Conservation (phyloP, 2,329 filamentous ascomycete species). For the Fusarium nisikadoi region DNA sequence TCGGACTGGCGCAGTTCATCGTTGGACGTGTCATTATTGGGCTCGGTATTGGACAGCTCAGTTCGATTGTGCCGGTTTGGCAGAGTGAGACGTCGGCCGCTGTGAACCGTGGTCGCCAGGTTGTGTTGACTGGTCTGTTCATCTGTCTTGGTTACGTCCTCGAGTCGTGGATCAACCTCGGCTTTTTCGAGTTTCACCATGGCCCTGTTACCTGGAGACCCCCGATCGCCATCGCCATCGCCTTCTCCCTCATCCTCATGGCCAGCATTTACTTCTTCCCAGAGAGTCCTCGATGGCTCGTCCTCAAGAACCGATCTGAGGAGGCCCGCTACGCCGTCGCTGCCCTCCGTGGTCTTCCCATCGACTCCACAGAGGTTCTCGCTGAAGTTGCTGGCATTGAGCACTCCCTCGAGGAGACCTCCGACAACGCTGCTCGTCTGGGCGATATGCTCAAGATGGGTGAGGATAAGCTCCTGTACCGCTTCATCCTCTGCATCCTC, state of each 20-base stretch:
- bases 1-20: conserved; percentile 49
- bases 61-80: conserved; percentile 65
- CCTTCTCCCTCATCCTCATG: conserved; percentile 49
- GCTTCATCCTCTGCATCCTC: conserved; percentile 49
- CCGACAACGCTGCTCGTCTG: conserved; percentile 50
- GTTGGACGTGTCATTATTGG: conserved; percentile 63
- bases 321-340: conserved; percentile 50
- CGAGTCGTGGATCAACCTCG: conserved; percentile 58
- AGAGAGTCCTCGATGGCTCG: conserved; percentile 52
- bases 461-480: conserved; percentile 61
- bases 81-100: conserved; percentile 63
- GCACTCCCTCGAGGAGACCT: conserved; percentile 58
- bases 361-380: conserved; percentile 51
- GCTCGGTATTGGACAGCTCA: conserved; percentile 63
- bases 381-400: conserved; percentile 60
- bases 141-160: conserved; percentile 56
- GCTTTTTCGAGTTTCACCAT: conserved; percentile 49
- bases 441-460: conserved; percentile 60
- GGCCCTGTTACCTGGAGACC: conserved; percentile 51
- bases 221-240: conserved; percentile 50
- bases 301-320: conserved; percentile 47
- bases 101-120: conserved; percentile 59
- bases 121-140: conserved; percentile 62
- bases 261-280: conserved; percentile 49
- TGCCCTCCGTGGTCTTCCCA: conserved; percentile 51